Evolutionary conservation across 768 basidiomycete genomes (phyloP).

Genomic region (Psilocybe azurescens): DNA sequence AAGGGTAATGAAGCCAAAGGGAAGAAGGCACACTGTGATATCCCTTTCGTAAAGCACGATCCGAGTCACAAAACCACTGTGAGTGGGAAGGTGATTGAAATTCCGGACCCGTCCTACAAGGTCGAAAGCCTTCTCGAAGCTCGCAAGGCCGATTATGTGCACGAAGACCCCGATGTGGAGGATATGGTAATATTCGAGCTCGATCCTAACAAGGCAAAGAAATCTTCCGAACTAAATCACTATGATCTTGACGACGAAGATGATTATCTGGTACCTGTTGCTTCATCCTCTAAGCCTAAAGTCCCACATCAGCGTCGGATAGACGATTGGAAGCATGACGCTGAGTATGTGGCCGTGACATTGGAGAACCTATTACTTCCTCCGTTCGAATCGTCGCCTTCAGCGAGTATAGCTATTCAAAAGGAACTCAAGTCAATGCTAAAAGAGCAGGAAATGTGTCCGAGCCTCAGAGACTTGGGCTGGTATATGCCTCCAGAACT

Average conservation of each 20-base stretch:
- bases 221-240: constrained; percentile 23
- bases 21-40: constrained; percentile 18
- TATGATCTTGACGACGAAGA: constrained; percentile 36
- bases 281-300: constrained; percentile 25
- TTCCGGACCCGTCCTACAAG: constrained; percentile 64
- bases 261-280: constrained; percentile 30
- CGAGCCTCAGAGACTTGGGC: constrained; percentile 58
- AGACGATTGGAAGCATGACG: constrained; percentile 62
- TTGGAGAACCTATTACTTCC: constrained; percentile 61
- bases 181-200: constrained; percentile 51
- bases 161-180: constrained; percentile 53
- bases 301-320: constrained; percentile 27
- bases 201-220: constrained; percentile 20
- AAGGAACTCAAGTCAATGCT: constrained; percentile 67
- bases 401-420: constrained; percentile 62
- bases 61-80: constrained; percentile 50
- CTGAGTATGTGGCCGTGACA: constrained; percentile 49
- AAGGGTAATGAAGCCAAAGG: constrained; percentile 19
- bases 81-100: constrained; percentile 40
- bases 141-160: constrained; percentile 43
- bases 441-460: constrained; percentile 56
- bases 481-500: constrained; percentile 76
- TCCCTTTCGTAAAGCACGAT: constrained; percentile 55
- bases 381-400: constrained; percentile 57
- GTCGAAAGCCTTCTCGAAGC: constrained; percentile 52